These are phyloP conservation scores for Chytriomyces confervae DNA, from an alignment of 192 early-diverging fungal genomes.

Conservation along the genomic window DNA sequence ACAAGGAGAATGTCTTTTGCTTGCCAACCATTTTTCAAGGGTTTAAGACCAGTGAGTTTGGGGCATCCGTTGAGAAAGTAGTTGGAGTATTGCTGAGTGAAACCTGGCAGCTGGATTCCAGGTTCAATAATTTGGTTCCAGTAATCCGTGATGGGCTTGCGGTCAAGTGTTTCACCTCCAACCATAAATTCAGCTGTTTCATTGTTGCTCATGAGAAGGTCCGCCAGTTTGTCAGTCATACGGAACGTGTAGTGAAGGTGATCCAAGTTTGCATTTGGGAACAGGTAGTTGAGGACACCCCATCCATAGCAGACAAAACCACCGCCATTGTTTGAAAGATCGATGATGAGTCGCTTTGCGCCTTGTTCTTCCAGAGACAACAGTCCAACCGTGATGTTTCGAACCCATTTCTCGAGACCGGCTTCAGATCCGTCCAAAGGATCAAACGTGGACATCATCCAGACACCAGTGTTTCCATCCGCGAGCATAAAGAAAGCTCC, in stretches of 20 bases:
- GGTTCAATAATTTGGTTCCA: neutral
- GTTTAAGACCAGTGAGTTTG: neutral
- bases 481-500: slow-evolving; percentile 21
- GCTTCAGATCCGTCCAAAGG: neutral
- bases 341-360: slow-evolving; percentile 40
- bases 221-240: neutral
- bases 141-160: slow-evolving; percentile 2
- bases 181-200: slow-evolving; percentile 3
- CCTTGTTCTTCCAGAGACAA: slow-evolving; percentile 34
- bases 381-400: slow-evolving; percentile 38
- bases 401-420: slow-evolving; percentile 13
- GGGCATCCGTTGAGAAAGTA: slow-evolving; percentile 2
- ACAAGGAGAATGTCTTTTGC: slow-evolving; percentile 14
- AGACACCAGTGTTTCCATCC: slow-evolving; percentile 32
- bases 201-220: slow-evolving; percentile 1
- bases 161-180: neutral
- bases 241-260: neutral
- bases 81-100: neutral
- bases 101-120: neutral
- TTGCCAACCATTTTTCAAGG: neutral
- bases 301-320: slow-evolving; percentile 30
- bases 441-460: slow-evolving; percentile 22
- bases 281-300: slow-evolving; percentile 4
- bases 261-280: neutral
- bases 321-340: slow-evolving; percentile 45